Base-by-base conservation (phyloP, 2,329 filamentous ascomycete genomes). In the Alternaria sp. region DNA sequence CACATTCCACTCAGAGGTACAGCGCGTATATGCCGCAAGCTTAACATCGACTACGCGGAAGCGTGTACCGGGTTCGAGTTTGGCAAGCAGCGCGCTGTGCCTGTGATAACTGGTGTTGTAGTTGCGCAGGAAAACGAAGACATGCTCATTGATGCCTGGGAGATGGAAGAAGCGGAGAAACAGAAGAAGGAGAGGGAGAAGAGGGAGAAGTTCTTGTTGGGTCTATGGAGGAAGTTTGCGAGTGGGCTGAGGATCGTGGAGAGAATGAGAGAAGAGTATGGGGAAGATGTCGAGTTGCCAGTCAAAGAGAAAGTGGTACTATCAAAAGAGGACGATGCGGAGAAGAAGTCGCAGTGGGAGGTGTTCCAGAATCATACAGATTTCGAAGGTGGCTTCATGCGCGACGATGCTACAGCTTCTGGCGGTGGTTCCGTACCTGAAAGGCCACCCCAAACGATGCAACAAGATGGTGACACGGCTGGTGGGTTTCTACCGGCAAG, bases 11-110 rank as follows among this genome's bases (percentile, higher is more conserved):
- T 89, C 53, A 86, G 89, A 44, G 92, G 92, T 0, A 90, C 89
- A 0, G 88, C 89, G 31, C 88, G 89, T 46, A 86, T 97, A 1
- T 97, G 94, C 76, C 92, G 91, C 73, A 88, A 90, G 61, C 82
- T 99, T 0, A 87, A 87, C 4, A 90, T 98, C 36, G 93, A 97
- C 72, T 96, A 89, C 68, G 95, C 95, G 0, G 95, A 98, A 77
- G 95, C 95, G 1, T 95, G 97, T 2, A 93, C 93, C 0, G 95
- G 92, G 1, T 99, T 99, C 74, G 95, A 99, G 73, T 99, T 98
- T 74, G 94, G 94, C 0, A 90, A 95, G 68, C 90, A 95, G 60
- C 93, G 95, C 84, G 95, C 95, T 5, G 92, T 98, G 0, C 95
- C 95, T 0, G 88, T 97, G 0, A 90, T 98, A 28, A 90, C 91